Conservation (phyloP, 176 grass and related monocot species). For the Aegilops umbellulata region DNA sequence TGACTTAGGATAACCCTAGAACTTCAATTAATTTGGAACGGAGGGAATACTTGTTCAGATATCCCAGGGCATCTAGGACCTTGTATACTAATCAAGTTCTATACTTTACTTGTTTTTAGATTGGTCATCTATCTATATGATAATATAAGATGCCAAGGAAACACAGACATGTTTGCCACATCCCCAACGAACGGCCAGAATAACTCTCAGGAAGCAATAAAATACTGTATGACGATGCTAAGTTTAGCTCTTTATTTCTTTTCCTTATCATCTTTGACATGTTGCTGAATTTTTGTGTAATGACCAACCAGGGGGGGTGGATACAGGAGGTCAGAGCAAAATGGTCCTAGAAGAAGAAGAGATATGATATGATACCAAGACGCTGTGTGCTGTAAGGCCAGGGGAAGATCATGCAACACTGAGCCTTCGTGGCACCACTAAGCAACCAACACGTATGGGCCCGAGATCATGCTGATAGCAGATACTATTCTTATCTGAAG, state of each 20-base stretch:
- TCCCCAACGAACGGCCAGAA: not conserved
- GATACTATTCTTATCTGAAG: conserved; percentile 40
- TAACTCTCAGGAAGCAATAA: conserved; percentile 8
- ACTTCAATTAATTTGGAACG: not conserved
- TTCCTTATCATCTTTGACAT: conserved; percentile 24
- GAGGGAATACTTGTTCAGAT: not conserved
- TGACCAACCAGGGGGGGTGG: conserved; percentile 26
- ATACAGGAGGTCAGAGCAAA: conserved; percentile 29
- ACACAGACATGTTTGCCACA: not conserved
- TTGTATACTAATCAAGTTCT: not conserved
- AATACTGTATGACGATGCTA: conserved; percentile 15
- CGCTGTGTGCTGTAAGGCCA: not conserved
- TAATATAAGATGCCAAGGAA: conserved; percentile 15
- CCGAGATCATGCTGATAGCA: not conserved
- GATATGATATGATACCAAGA: conserved; percentile 1
- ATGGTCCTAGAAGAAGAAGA: conserved; percentile 10
- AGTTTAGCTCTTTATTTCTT: not conserved
- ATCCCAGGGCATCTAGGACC: not conserved
- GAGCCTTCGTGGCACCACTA: conserved; percentile 15
- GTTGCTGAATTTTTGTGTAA: conserved; percentile 16
- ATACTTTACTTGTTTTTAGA: not conserved
- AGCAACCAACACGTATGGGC: not conserved
- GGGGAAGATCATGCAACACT: conserved; percentile 17
- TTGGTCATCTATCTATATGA: conserved; percentile 1
- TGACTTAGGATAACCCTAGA: not conserved